phyloP scores from a whole-genome alignment of 2,329 filamentous ascomycete genomes.

The Penicillium olsonii region DNA sequence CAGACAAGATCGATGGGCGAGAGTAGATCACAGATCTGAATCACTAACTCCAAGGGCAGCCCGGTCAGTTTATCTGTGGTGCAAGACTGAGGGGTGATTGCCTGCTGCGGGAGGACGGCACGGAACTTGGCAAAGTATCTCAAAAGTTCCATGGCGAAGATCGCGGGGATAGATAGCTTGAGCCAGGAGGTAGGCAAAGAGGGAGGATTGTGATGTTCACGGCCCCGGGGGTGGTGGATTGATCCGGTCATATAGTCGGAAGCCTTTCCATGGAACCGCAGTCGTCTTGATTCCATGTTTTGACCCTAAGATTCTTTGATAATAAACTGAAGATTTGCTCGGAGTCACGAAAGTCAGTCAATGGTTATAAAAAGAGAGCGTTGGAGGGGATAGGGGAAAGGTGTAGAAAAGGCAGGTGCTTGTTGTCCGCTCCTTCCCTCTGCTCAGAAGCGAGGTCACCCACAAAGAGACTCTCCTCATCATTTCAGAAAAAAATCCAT shows the following conservation, averaged over 20 bases:
- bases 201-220: no score
- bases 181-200: no score
- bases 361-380: no score
- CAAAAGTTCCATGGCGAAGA: neutral
- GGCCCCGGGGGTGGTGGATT: no score
- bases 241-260: no score
- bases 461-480: neutral
- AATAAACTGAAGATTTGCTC: no score
- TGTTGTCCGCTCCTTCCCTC: neutral
- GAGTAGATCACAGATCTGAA: neutral
- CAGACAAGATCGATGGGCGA: neutral
- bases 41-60: conserved; percentile 7
- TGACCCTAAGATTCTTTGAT: no score
- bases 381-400: neutral
- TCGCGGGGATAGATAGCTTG: no score
- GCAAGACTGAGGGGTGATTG: neutral
- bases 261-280: no score
- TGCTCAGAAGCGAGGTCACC: neutral
- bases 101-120: neutral
- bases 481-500: neutral
- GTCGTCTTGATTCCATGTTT: no score
- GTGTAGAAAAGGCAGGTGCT: neutral
- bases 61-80: neutral
- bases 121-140: neutral
- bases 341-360: no score